Evolutionary conservation across 2,329 filamentous ascomycete species (phyloP).

Genomic region (Ascosphaera pollenicola): DNA sequence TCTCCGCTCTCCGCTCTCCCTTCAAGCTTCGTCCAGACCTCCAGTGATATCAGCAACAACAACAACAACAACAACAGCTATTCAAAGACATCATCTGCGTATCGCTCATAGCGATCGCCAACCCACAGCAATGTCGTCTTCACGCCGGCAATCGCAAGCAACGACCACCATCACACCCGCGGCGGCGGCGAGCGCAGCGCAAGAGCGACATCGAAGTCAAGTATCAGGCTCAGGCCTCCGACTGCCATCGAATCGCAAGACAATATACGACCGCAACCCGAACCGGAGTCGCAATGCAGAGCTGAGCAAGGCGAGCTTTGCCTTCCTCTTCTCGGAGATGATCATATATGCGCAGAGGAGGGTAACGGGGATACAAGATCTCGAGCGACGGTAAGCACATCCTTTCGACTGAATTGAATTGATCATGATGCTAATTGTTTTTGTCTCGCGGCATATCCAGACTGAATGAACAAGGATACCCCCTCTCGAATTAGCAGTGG

Average conservation of each 20-base stretch:
- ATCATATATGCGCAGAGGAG: conserved; percentile 80
- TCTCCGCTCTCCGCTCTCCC: too few relatives aligned
- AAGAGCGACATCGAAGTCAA: too few relatives aligned
- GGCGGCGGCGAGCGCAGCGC: too few relatives aligned
- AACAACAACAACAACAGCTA: too few relatives aligned
- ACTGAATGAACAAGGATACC: conserved; percentile 77
- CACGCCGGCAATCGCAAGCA: too few relatives aligned
- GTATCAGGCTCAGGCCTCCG: conserved; percentile 55
- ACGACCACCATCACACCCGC: too few relatives aligned
- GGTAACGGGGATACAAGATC: conserved; percentile 78
- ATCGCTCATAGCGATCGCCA: too few relatives aligned
- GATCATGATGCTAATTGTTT: background rate
- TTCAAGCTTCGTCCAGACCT: too few relatives aligned
- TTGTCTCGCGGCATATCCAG: conserved; percentile 43
- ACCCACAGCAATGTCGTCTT: too few relatives aligned
- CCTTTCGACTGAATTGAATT: background rate
- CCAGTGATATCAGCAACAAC: too few relatives aligned
- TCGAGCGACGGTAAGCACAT: conserved; percentile 54
- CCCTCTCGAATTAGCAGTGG: conserved; percentile 26
- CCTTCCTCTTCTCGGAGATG: conserved; percentile 92
- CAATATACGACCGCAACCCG: conserved; percentile 89
- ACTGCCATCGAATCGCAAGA: conserved; percentile 83
- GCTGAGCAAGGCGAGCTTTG: conserved; percentile 81
- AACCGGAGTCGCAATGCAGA: conserved; percentile 77
- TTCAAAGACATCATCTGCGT: too few relatives aligned